phyloP scores from a whole-genome alignment of 75 land plant genomes.

The Pinus albicaulis region DNA sequence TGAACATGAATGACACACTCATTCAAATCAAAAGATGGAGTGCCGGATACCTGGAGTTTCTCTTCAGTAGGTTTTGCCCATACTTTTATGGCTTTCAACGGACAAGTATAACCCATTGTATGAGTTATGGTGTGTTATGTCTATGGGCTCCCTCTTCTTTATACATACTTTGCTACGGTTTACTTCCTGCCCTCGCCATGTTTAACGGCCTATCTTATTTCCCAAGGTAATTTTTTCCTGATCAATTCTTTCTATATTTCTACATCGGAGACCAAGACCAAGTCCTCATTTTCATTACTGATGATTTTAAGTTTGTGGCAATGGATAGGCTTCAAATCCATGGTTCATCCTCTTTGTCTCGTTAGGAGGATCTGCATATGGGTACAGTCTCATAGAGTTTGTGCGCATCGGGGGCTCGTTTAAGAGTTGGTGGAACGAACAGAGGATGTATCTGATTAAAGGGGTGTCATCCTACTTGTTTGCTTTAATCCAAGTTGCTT shows the following conservation, averaged over 20 bases:
- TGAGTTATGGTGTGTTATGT: constrained; percentile 21
- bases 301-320: too few species aligned
- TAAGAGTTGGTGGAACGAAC: too few species aligned
- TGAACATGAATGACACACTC: background rate
- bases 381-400: too few species aligned
- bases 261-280: background rate
- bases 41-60: constrained; percentile 28
- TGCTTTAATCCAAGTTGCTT: background rate
- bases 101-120: constrained; percentile 11
- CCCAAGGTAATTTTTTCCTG: constrained; percentile 28
- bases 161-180: constrained; percentile 23
- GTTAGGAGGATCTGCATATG: too few species aligned
- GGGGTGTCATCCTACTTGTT: too few species aligned
- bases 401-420: too few species aligned
- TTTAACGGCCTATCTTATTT: constrained; percentile 23
- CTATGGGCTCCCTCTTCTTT: constrained; percentile 26
- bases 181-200: constrained; percentile 36
- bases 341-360: too few species aligned
- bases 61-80: constrained; percentile 23
- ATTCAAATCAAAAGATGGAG: constrained; percentile 38
- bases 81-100: constrained; percentile 10
- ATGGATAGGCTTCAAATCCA: too few species aligned
- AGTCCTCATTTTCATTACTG: background rate
- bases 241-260: background rate
- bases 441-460: too few species aligned